Evolutionary conservation across 2,329 filamentous ascomycete genomes (phyloP).

Genomic region (Westerdykella sp.): DNA sequence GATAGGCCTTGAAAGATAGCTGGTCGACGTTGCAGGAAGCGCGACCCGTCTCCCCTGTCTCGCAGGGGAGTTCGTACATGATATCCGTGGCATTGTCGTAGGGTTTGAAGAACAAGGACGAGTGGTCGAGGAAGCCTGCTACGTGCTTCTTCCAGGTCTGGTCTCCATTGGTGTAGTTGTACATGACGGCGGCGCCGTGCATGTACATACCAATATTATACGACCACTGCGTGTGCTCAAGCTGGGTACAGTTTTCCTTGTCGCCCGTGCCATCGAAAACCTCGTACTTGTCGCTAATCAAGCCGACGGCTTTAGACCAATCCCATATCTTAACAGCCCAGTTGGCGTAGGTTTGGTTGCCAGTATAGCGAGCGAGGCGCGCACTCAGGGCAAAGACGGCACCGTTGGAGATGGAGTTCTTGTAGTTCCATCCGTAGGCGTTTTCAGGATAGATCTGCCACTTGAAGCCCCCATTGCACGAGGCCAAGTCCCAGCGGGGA

Average conservation of each 20-base stretch:
- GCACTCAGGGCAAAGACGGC: constrained; percentile 78
- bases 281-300: constrained; percentile 46
- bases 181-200: constrained; percentile 52
- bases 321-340: constrained; percentile 65
- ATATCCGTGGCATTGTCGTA: constrained; percentile 46
- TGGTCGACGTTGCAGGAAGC: constrained; percentile 64
- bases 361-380: constrained; percentile 64
- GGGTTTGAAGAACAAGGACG: constrained; percentile 50
- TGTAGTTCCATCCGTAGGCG: constrained; percentile 68
- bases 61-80: constrained; percentile 63
- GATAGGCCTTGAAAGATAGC: constrained; percentile 69
- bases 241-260: constrained; percentile 44
- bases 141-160: constrained; percentile 53
- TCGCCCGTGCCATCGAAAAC: constrained; percentile 53
- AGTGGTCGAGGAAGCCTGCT: constrained; percentile 52
- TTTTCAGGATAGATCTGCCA: constrained; percentile 80
- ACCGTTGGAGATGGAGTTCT: constrained; percentile 75
- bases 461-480: constrained; percentile 65
- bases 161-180: constrained; percentile 44
- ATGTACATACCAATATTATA: constrained; percentile 54
- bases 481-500: constrained; percentile 60
- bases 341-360: constrained; percentile 50
- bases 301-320: constrained; percentile 45
- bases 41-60: constrained; percentile 40
- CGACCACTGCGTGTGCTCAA: constrained; percentile 50